Base-by-base conservation (phyloP, 768 basidiomycete genomes). In the Royoungia palumana region DNA sequence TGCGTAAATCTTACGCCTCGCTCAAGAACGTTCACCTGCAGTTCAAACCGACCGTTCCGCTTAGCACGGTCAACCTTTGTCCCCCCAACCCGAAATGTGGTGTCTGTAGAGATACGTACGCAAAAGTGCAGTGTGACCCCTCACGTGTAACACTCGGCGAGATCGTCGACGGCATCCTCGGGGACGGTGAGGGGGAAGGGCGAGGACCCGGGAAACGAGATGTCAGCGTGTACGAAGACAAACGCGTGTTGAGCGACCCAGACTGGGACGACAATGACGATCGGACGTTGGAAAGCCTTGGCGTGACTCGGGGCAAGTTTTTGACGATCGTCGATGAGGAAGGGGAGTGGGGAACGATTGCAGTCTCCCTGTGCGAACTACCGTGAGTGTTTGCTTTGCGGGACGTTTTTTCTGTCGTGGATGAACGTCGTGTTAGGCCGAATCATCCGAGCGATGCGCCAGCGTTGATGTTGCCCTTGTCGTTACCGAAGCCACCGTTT, bases 241-340 rank as follows among this genome's bases (percentile, higher is more conserved):
- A 87, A 58, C 77, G 94, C 37, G 69, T 99, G 38, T 70, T 99
- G 47, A 87, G 83, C 54, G 96, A 98, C 60, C 91, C 92, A 7
- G 95, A 98, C 62, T 95, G 88, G 77, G 87, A 91, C 39, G 94
- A 97, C 59, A 97, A 97, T 59, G 63, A 80, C 51, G 85, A 79
- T 3, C 77, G 86, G 52, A 92, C 90, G 40, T 64, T 99, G 56
- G 87, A 82, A 55, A 89, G 89, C 56, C 61, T 98, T 46, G 87
- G 80, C 40, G 82, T 95, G 27, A 81, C 78, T 0, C 71, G 85
- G 46, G 93, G 94, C 35, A 94, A 85, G 70, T 95, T 96, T 71
- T 61, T 98, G 61, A 82, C 83, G 5, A 86, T 97, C 28, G 84
- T 84, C 5, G 94, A 97, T 64, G 94, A 96, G 59, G 90, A 94